These are phyloP conservation scores for Tetrastigma voinierianum DNA, from an alignment of 164 flowering plant genomes.

Conservation along the genomic window DNA sequence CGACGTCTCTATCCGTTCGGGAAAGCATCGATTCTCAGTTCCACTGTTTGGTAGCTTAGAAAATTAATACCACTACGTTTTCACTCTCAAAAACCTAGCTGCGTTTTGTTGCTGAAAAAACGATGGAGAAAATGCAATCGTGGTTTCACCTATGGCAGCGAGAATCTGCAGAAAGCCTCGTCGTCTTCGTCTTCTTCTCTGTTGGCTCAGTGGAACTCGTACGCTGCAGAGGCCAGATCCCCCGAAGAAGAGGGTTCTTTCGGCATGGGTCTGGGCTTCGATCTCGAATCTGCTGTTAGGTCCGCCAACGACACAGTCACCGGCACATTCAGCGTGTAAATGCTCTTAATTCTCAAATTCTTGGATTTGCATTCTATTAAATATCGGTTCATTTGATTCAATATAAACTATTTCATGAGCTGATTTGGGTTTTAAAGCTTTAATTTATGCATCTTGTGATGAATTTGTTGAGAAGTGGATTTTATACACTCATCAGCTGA, in stretches of 20 bases:
- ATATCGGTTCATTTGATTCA: too few species aligned
- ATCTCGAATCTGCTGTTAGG: conserved; percentile 62
- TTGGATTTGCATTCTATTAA: too few species aligned
- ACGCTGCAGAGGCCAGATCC: conserved; percentile 41
- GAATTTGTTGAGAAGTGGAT: too few species aligned
- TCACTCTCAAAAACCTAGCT: background rate
- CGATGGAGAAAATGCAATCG: conserved; percentile 28
- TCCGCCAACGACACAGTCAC: conserved; percentile 70
- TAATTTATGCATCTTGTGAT: too few species aligned
- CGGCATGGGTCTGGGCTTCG: conserved; percentile 42
- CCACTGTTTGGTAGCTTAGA: too few species aligned
- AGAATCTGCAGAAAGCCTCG: conserved; percentile 15
- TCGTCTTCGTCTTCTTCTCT: conserved; percentile 41
- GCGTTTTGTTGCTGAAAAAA: conserved; percentile 2
- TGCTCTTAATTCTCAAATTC: too few species aligned
- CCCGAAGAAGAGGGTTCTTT: conserved; percentile 27
- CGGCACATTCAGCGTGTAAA: conserved; percentile 60
- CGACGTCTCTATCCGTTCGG: too few species aligned
- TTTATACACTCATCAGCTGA: too few species aligned
- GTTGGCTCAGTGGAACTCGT: conserved; percentile 73
- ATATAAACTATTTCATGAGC: too few species aligned
- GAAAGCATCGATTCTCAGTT: too few species aligned
- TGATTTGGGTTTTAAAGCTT: too few species aligned
- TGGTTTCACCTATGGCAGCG: conserved; percentile 44
- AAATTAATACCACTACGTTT: too few species aligned